Evolutionary conservation across 768 basidiomycete genomes (phyloP).

Genomic region (Panaeolus papilionaceus): DNA sequence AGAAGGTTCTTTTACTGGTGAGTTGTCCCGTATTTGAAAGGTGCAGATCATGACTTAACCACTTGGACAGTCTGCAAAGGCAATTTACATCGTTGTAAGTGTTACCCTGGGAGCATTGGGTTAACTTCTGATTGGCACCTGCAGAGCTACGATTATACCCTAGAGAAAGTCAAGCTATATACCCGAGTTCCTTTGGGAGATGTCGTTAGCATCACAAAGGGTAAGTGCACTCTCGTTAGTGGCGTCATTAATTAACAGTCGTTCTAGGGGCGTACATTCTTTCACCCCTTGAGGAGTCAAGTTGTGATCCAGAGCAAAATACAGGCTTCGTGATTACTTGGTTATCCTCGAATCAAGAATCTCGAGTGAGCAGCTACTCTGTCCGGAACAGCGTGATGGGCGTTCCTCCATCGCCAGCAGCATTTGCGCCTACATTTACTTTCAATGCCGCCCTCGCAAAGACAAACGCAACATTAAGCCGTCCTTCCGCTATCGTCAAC

Average conservation of each 20-base stretch:
- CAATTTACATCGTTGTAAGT: conserved; percentile 82
- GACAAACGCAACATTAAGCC: conserved; percentile 32
- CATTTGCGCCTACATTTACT: conserved; percentile 20
- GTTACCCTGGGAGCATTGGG: neutral
- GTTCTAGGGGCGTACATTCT: conserved; percentile 89
- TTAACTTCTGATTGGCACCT: neutral
- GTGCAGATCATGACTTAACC: neutral
- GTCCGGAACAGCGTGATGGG: conserved; percentile 66
- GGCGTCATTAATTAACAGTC: conserved; percentile 12
- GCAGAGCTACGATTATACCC: conserved; percentile 92
- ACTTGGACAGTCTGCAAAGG: conserved; percentile 44
- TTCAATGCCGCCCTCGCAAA: neutral
- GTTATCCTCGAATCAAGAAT: conserved; percentile 72
- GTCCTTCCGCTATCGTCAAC: conserved; percentile 26
- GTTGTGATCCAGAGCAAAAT: conserved; percentile 87
- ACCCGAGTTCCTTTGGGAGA: conserved; percentile 89
- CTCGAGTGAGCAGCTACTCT: conserved; percentile 86
- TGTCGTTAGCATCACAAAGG: conserved; percentile 80
- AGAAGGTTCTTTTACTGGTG: conserved; percentile 91
- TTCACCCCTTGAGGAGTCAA: conserved; percentile 91
- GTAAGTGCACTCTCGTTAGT: conserved; percentile 40
- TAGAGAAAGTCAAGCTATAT: conserved; percentile 91
- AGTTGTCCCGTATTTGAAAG: conserved; percentile 33
- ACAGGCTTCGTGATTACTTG: conserved; percentile 88
- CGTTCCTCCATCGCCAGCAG: conserved; percentile 26